These are phyloP conservation scores for Ophiostoma populinum DNA, from an alignment of 2,329 filamentous ascomycete species.

Conservation along the genomic window DNA sequence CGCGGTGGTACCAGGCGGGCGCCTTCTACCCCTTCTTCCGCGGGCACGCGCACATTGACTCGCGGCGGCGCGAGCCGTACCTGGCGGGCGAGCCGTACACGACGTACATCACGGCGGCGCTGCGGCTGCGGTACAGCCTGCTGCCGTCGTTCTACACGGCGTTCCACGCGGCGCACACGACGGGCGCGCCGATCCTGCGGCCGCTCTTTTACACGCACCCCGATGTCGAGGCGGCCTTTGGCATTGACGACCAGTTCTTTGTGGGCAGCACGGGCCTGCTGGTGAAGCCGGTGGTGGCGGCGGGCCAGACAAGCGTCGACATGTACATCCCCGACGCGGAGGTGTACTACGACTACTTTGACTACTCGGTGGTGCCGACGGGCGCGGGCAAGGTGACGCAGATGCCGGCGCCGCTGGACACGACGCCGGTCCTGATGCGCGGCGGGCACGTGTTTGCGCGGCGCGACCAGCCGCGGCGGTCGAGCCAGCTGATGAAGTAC, in stretches of 20 bases:
- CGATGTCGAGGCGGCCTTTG: slow-evolving; percentile 69
- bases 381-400: slow-evolving; percentile 53
- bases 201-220: slow-evolving; percentile 92
- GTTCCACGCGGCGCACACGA: slow-evolving; percentile 72
- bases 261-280: slow-evolving; percentile 75
- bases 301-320: slow-evolving; percentile 54
- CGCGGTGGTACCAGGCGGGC: slow-evolving; percentile 91
- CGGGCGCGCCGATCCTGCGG: slow-evolving; percentile 72
- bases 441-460: slow-evolving; percentile 85
- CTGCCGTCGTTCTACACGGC: slow-evolving; percentile 94
- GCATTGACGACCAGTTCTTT: slow-evolving; percentile 84
- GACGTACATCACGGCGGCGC: slow-evolving; percentile 68
- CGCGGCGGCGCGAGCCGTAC: slow-evolving; percentile 86
- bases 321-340: slow-evolving; percentile 82
- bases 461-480: slow-evolving; percentile 73
- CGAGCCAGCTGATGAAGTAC: slow-evolving; percentile 74
- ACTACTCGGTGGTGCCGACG: slow-evolving; percentile 55
- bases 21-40: slow-evolving; percentile 98
- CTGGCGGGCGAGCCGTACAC: slow-evolving; percentile 71
- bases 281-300: slow-evolving; percentile 74
- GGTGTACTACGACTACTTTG: slow-evolving; percentile 91
- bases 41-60: slow-evolving; percentile 90
- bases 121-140: slow-evolving; percentile 76
- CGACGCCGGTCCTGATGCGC: slow-evolving; percentile 78
- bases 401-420: slow-evolving; percentile 63